Percentiles rank a stretch among this genome's conserved stretches.
These are phyloP conservation scores for Leccinum imitatum DNA, from an alignment of 768 basidiomycete species.

Conservation along the genomic window DNA sequence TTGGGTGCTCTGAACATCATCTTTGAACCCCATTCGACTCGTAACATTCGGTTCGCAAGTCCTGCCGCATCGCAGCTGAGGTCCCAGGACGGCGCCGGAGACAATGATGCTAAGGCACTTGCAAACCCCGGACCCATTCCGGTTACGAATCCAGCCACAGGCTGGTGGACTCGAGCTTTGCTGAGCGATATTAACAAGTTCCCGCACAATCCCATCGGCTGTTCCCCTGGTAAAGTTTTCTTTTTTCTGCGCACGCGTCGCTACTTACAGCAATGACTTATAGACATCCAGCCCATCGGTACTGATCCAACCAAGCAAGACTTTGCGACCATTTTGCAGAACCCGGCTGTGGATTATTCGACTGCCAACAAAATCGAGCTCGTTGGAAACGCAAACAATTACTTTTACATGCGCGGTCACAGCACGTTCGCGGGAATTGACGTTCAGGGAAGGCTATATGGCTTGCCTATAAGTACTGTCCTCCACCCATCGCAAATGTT, in stretches of 20 bases:
- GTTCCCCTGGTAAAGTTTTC: slow-evolving; percentile 1
- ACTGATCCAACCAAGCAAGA: neutral
- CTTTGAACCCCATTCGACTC: slow-evolving; percentile 12
- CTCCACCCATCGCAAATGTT: neutral
- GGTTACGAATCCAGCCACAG: slow-evolving; percentile 10
- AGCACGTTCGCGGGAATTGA: slow-evolving; percentile 10
- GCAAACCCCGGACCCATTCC: slow-evolving; percentile 1
- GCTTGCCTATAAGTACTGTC: neutral
- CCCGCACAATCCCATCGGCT: slow-evolving; percentile 1
- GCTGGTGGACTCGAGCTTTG: slow-evolving; percentile 9
- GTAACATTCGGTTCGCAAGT: slow-evolving; percentile 12
- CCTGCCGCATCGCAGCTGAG: slow-evolving; percentile 5
- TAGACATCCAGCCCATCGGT: slow-evolving; percentile 11
- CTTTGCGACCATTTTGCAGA: neutral
- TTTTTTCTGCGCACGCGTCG: neutral
- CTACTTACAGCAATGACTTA: neutral
- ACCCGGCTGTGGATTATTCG: slow-evolving; percentile 5
- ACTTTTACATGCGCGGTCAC: slow-evolving; percentile 13
- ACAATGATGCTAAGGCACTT: neutral
- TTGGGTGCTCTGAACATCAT: slow-evolving; percentile 14
- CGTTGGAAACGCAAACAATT: slow-evolving; percentile 7
- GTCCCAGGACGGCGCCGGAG: neutral
- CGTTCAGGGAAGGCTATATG: slow-evolving; percentile 6
- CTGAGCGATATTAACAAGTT: neutral
- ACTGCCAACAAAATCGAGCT: neutral